Base-by-base conservation (phyloP, 768 basidiomycete genomes). In the Kwoniella sp. region DNA sequence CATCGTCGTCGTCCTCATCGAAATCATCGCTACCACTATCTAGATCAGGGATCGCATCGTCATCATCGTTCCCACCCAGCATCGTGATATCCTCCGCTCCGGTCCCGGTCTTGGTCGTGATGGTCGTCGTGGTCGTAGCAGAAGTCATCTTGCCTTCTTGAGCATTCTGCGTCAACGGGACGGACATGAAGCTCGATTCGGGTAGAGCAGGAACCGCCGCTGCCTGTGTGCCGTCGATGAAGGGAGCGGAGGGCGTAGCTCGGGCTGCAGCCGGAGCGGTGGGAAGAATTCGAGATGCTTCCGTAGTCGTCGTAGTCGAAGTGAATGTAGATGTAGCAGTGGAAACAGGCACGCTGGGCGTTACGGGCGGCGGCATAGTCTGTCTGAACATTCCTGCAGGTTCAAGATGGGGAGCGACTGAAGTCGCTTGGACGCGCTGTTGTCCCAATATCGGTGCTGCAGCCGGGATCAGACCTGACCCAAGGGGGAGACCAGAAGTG, bases 21-120 rank as follows among this genome's bases (percentile, higher is more conserved):
- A 45, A 37, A 45, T 65, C 64, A 41, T 61, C 59, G 50, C 59
- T 61, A 20, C 65, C 65, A 58, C 65, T 66, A 54, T 66, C 65
- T 41, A 66, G 25, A 37, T 66, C 65, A 20, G 65, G 65, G 15
- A 66, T 55, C 12, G 25, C 65, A 23, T 66, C 65, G 30, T 58
- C 56, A 22, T 60, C 58, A 50, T 61, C 58, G 38, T 58, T 55
- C 8, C 8, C 41, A 45, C 41, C 41, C 4, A 53, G 26, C 62
- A 63, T 61, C 37, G 54, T 34, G 2, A 61, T 25, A 47, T 61
- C 59, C 11, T 25, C 60, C 13, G 30, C 37, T 11, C 54, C 51
- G 12, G 12, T 51, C 47, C 22, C 61, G 12, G 8, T 52, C 63
- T n/a, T 23, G 11, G 23, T 31, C 23, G 26, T 50, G 17, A 7